Evolutionary conservation across 2,329 filamentous ascomycete genomes (phyloP).

Genomic region (Conoideocrella luteorostrata): DNA sequence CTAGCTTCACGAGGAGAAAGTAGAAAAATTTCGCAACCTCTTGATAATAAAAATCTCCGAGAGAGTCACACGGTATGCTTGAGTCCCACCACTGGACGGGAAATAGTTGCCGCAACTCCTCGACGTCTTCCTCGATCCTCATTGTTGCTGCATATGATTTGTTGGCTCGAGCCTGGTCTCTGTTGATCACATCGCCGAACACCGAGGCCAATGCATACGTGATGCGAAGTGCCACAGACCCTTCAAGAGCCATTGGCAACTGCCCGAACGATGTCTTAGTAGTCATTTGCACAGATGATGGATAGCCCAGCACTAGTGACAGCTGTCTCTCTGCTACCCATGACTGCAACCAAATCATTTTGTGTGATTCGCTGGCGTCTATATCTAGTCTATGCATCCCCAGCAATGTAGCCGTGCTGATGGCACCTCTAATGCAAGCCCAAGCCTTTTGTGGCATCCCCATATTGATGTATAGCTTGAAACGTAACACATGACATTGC

Average conservation of each 20-base stretch:
- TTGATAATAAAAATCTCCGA: slow-evolving; percentile 12
- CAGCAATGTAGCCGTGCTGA: slow-evolving; percentile 46
- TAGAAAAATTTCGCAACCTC: slow-evolving; percentile 32
- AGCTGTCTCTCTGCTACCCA: slow-evolving; percentile 41
- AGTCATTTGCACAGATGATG: slow-evolving; percentile 24
- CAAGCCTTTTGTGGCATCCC: slow-evolving; percentile 50
- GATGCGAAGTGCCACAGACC: neutral
- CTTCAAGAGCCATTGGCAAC: neutral
- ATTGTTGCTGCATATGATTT: slow-evolving; percentile 29
- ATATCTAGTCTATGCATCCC: slow-evolving; percentile 33
- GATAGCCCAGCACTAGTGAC: slow-evolving; percentile 47
- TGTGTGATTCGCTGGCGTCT: slow-evolving; percentile 21
- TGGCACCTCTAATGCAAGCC: slow-evolving; percentile 42
- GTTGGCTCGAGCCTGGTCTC: slow-evolving; percentile 7
- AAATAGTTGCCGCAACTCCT: slow-evolving; percentile 15
- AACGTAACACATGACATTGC: slow-evolving; percentile 43
- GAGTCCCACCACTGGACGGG: slow-evolving; percentile 10
- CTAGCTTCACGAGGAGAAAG: slow-evolving; percentile 28
- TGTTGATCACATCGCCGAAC: slow-evolving; percentile 3
- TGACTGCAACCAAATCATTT: slow-evolving; percentile 32
- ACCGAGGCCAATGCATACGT: slow-evolving; percentile 2
- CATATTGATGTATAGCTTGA: slow-evolving; percentile 47
- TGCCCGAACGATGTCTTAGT: neutral
- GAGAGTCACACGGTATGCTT: neutral
- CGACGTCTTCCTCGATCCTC: slow-evolving; percentile 33